Evolutionary conservation across 257 asterid genomes (phyloP).

Genomic region (Primulina eburnea): DNA sequence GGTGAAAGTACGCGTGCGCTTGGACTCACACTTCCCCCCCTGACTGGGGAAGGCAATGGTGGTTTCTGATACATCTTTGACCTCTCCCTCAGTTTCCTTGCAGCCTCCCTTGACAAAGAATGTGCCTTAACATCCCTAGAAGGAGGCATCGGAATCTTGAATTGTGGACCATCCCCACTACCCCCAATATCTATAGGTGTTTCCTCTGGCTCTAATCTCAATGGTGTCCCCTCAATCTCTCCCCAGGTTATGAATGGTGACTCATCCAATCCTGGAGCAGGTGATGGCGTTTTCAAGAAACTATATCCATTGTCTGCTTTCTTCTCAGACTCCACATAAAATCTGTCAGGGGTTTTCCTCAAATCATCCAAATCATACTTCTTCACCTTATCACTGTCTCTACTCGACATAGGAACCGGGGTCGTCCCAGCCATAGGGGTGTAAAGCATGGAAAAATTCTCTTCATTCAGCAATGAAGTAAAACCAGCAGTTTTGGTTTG

Average conservation of each 20-base stretch:
- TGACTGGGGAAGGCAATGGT: constrained; percentile 79
- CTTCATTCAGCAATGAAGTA: constrained; percentile 40
- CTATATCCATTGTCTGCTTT: constrained; percentile 86
- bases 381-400: constrained; percentile 60
- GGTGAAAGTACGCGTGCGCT: constrained; percentile 54
- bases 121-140: constrained; percentile 85
- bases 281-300: constrained; percentile 92
- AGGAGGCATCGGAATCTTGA: constrained; percentile 83
- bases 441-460: constrained; percentile 62
- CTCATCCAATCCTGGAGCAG: constrained; percentile 86
- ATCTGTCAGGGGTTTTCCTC: constrained; percentile 71
- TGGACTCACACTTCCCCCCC: constrained; percentile 95
- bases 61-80: constrained; percentile 90
- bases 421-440: constrained; percentile 71
- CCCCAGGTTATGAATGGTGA: constrained; percentile 97
- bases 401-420: constrained; percentile 50
- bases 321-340: constrained; percentile 68
- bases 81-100: constrained; percentile 81
- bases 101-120: constrained; percentile 88
- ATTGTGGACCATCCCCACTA: constrained; percentile 77
- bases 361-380: constrained; percentile 90
- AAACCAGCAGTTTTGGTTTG: constrained; percentile 58
- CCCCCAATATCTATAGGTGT: constrained; percentile 94
- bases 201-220: constrained; percentile 89
- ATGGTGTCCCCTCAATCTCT: constrained; percentile 92